These are phyloP conservation scores for Entophlyctis luteolus DNA, from an alignment of 192 early-diverging fungal genomes.

Conservation along the genomic window DNA sequence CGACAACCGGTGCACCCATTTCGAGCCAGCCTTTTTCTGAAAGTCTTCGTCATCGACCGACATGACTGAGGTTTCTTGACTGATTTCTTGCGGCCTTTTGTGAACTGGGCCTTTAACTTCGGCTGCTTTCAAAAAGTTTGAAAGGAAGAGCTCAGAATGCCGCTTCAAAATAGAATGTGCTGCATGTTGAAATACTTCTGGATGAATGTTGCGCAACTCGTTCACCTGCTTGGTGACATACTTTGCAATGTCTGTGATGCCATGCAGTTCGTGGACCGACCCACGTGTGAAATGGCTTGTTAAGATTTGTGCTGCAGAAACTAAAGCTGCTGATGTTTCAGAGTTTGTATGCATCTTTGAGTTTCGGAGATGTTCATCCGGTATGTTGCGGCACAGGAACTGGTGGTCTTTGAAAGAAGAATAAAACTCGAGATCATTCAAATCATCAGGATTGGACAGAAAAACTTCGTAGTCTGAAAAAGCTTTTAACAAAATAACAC, in stretches of 20 bases:
- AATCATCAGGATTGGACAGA: background rate
- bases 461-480: slow-evolving; percentile 4
- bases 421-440: background rate
- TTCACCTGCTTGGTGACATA: slow-evolving; percentile 9
- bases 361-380: slow-evolving; percentile 11
- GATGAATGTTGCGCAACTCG: slow-evolving; percentile 29
- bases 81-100: background rate
- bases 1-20: no score
- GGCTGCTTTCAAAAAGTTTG: slow-evolving; percentile 28
- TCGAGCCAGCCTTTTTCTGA: no score
- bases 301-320: slow-evolving; percentile 17
- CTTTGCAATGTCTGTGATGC: slow-evolving; percentile 14
- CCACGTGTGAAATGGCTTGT: slow-evolving; percentile 5
- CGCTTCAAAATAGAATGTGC: slow-evolving; percentile 19
- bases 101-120: background rate
- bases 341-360: background rate
- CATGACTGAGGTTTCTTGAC: background rate
- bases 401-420: background rate
- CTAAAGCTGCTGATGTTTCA: slow-evolving; percentile 4
- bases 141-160: slow-evolving; percentile 7
- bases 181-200: slow-evolving; percentile 30
- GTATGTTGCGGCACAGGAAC: background rate
- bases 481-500: no score
- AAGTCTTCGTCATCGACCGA: background rate
- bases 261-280: slow-evolving; percentile 21